Evolutionary conservation across 2,329 filamentous ascomycete species (phyloP).

Genomic region (Trichoderma simmonsii): DNA sequence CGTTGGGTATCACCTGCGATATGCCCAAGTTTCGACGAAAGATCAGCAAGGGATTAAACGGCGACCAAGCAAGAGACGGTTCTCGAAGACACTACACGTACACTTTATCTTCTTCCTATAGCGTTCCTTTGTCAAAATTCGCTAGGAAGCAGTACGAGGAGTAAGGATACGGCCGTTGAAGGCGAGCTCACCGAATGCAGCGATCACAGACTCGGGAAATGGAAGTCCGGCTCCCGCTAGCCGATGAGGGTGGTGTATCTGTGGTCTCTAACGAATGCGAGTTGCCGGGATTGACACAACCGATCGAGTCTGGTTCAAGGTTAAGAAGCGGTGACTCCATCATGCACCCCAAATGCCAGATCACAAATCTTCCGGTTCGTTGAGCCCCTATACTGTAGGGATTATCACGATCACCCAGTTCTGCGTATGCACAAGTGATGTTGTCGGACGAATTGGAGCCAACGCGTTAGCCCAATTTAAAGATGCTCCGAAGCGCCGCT

Average conservation of each 20-base stretch:
- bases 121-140: background rate
- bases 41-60: background rate
- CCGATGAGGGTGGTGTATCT: background rate
- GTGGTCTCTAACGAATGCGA: background rate
- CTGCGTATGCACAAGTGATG: background rate
- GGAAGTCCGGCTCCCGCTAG: background rate
- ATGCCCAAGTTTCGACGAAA: background rate
- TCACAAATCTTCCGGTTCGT: background rate
- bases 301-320: background rate
- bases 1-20: slow-evolving; percentile 14
- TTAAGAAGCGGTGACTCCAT: background rate
- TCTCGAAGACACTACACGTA: background rate
- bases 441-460: background rate
- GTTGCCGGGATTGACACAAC: background rate
- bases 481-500: background rate
- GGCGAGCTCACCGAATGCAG: background rate
- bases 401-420: background rate
- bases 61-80: background rate
- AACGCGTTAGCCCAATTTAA: background rate
- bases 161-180: background rate
- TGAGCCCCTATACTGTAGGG: background rate
- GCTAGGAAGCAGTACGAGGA: background rate
- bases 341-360: background rate
- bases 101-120: background rate
- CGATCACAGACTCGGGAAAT: background rate